Conservation (phyloP, 176 grass and related monocot genomes). For the Lolium perenne region DNA sequence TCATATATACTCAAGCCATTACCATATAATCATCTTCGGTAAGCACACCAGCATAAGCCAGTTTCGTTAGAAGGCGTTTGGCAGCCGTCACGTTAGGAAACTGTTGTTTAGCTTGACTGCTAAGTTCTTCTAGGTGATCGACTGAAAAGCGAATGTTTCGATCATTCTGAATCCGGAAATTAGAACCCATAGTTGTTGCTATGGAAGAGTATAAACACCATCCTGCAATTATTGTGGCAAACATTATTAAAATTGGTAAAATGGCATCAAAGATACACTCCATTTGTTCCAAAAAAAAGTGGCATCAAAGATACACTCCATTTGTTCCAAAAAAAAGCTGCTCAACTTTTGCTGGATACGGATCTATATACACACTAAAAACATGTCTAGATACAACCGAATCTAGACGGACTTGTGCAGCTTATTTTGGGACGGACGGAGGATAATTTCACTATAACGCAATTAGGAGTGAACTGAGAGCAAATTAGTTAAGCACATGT, state of each 20-base stretch:
- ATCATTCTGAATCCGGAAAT: background rate
- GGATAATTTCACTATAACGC: background rate
- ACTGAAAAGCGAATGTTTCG: background rate
- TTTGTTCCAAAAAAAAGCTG: no score
- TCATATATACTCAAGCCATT: background rate
- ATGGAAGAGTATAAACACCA: background rate
- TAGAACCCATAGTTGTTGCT: background rate
- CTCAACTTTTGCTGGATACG: no score
- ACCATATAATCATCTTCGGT: background rate
- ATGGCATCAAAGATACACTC: no score
- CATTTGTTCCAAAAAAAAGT: no score
- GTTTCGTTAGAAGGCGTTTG: background rate
- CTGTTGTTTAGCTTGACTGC: background rate
- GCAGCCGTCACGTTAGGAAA: background rate
- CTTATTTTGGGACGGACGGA: no score
- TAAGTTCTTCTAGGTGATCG: background rate
- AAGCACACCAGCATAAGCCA: background rate
- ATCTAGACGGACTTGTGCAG: no score
- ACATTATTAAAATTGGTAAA: background rate
- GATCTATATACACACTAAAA: no score
- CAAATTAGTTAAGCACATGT: no score
- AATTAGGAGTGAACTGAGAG: background rate
- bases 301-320: no score
- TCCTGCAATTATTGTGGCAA: background rate
- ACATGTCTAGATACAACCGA: no score